Conservation (phyloP, 495 filamentous ascomycete species). For the Neurospora discreta region DNA sequence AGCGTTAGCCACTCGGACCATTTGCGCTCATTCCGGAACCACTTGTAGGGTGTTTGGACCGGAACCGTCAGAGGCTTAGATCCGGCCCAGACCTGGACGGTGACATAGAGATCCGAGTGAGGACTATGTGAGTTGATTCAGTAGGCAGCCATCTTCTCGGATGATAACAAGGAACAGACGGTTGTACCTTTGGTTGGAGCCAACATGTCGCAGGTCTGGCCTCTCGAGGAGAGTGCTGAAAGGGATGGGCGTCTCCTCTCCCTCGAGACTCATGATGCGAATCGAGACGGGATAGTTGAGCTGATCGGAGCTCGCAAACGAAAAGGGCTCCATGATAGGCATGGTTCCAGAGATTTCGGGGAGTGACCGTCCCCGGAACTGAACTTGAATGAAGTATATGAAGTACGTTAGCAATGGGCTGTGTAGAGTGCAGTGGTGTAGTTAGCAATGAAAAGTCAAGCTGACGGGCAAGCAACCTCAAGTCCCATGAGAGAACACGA, state of each 20-base stretch:
- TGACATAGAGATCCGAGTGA: slow-evolving; percentile 82
- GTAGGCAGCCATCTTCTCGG: neutral
- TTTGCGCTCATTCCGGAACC: slow-evolving; percentile 65
- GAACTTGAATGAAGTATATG: too few relatives aligned
- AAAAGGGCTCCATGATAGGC: slow-evolving; percentile 75
- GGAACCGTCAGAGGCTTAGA: slow-evolving; percentile 90
- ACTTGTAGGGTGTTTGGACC: slow-evolving; percentile 81
- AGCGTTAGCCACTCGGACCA: slow-evolving; percentile 97
- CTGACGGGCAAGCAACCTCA: too few relatives aligned
- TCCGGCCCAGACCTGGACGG: slow-evolving; percentile 87
- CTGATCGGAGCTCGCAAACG: slow-evolving; percentile 76
- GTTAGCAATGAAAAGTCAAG: neutral
- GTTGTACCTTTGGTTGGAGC: slow-evolving; percentile 48
- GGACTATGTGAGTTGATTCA: slow-evolving; percentile 27
- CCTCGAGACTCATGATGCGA: slow-evolving; percentile 82
- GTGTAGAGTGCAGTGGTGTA: neutral
- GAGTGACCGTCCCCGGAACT: neutral
- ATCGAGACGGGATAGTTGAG: slow-evolving; percentile 70
- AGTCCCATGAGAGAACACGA: neutral
- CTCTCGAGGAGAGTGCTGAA: slow-evolving; percentile 67
- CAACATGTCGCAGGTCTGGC: slow-evolving; percentile 72
- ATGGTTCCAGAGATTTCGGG: neutral
- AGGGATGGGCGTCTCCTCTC: slow-evolving; percentile 65
- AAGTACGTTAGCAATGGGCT: neutral
- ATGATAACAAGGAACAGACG: slow-evolving; percentile 25